A percentile compares a stretch with the other conserved stretches of the same genome.
These are phyloP conservation scores for Mycena leptocephala DNA, from an alignment of 768 basidiomycete species.

Conservation along the genomic window DNA sequence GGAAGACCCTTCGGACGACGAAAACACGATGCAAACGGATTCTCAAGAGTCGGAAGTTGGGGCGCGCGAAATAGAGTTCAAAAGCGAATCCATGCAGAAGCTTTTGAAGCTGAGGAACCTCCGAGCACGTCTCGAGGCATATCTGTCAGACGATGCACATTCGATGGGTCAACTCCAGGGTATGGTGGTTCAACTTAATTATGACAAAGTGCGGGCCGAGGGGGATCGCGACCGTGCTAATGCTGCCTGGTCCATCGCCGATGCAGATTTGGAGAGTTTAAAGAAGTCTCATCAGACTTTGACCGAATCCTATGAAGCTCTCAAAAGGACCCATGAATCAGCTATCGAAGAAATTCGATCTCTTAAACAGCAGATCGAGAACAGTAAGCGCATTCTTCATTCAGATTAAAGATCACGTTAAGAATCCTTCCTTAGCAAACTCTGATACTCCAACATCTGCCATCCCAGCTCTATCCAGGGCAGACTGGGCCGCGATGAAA, in stretches of 20 bases:
- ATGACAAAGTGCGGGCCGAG: neutral
- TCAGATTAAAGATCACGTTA: neutral
- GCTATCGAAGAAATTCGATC: neutral
- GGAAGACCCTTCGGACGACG: neutral
- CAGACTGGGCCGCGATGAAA: neutral
- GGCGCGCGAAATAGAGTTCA: neutral
- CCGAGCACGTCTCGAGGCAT: neutral
- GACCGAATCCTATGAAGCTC: neutral
- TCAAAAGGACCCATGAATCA: too few species aligned
- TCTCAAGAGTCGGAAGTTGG: neutral
- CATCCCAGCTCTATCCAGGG: neutral
- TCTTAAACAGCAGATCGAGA: neutral
- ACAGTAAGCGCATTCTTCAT: neutral
- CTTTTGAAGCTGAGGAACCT: neutral
- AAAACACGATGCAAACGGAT: neutral
- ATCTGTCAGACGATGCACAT: neutral
- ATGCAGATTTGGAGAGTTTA: neutral
- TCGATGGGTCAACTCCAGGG: neutral
- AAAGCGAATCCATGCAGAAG: neutral
- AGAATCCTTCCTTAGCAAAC: neutral
- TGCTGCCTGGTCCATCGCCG: neutral
- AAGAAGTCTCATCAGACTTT: neutral
- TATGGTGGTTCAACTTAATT: neutral
- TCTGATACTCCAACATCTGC: too few species aligned
- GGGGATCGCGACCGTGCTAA: neutral